A percentile compares a stretch with the other conserved stretches of the same genome.
Evolutionary conservation across 2,329 filamentous ascomycete genomes (phyloP).

Genomic region (Clarireedia monteithiana): DNA sequence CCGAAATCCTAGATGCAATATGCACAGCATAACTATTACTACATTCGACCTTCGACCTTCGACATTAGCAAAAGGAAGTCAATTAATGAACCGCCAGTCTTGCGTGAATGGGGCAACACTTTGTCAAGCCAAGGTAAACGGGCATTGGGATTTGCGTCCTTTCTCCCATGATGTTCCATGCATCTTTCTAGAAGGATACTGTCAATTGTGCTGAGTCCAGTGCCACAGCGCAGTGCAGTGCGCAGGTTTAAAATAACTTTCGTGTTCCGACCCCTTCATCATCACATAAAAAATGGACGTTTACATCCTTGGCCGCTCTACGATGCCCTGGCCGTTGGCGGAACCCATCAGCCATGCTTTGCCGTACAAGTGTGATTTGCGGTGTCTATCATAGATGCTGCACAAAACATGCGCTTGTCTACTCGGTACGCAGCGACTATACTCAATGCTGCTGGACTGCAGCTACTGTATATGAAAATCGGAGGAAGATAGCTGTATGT

Average conservation of each 20-base stretch:
- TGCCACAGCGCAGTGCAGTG: background rate
- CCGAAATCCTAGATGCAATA: no score
- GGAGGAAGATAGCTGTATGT: no score
- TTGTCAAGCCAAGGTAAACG: background rate
- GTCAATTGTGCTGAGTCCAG: background rate
- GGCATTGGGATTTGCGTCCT: background rate
- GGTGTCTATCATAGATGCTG: background rate
- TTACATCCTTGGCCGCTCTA: background rate
- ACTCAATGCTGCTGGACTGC: slow-evolving; percentile 4
- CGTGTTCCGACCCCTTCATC: slow-evolving; percentile 6
- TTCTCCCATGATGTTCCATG: background rate
- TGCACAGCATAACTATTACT: no score
- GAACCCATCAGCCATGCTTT: background rate
- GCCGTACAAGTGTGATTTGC: background rate
- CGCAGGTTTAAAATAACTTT: slow-evolving; percentile 6
- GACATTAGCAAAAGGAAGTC: no score
- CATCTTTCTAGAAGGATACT: slow-evolving; percentile 7
- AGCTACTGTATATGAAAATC: background rate
- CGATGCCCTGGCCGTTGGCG: slow-evolving; percentile 1
- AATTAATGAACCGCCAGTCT: background rate
- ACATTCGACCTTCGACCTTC: no score
- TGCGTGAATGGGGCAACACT: background rate
- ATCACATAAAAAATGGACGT: background rate
- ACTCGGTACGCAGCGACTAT: background rate
- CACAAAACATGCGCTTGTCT: background rate